phyloP scores from a whole-genome alignment of 73 alveolate genomes.

The Tetrahymena borealis region DNA sequence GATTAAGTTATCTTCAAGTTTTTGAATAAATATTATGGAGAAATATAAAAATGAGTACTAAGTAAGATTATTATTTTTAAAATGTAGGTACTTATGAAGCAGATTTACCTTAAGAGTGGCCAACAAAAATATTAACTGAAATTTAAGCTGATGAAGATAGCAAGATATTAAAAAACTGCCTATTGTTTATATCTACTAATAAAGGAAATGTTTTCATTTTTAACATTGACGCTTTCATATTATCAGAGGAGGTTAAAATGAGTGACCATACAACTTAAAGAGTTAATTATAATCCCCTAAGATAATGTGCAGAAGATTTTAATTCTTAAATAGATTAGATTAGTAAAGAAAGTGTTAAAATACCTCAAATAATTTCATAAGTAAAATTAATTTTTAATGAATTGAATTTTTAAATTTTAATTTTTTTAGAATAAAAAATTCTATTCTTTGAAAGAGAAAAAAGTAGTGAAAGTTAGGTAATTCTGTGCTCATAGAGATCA shows the following conservation, averaged over 20 bases:
- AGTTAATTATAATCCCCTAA: not conserved
- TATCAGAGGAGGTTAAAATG: not conserved
- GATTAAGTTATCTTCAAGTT: too few species aligned
- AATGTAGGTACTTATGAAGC: not conserved
- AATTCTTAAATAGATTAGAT: not conserved
- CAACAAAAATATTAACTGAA: not conserved
- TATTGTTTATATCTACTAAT: not conserved
- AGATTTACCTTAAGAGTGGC: not conserved
- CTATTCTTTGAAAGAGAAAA: not conserved
- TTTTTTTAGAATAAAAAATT: not conserved
- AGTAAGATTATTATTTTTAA: not conserved
- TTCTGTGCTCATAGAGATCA: not conserved
- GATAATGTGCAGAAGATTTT: not conserved
- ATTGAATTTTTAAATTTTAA: not conserved
- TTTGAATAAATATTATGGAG: too few species aligned
- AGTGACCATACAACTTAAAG: not conserved
- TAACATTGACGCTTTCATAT: not conserved
- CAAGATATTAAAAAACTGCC: not conserved
- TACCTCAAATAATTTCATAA: not conserved
- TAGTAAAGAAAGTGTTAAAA: not conserved
- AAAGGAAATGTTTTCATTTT: not conserved
- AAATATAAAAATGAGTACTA: not conserved
- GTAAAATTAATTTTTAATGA: not conserved
- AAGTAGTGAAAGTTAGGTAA: not conserved
- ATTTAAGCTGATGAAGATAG: not conserved